Conservation (phyloP, 2,329 filamentous ascomycete genomes). For the Helotiales sp. region DNA sequence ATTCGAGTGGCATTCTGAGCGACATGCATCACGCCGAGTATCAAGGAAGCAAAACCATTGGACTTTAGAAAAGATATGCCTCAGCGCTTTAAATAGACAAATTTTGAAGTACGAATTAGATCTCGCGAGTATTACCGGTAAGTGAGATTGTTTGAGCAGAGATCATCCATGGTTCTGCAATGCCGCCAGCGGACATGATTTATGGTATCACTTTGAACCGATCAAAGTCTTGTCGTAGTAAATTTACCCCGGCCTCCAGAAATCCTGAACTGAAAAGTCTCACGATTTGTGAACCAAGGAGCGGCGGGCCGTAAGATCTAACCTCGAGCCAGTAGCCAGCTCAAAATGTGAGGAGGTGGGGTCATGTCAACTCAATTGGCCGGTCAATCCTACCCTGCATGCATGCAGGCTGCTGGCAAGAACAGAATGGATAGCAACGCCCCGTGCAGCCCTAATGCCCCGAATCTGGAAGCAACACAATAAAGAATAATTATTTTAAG, state of each 20-base stretch:
- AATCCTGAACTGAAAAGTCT: neutral
- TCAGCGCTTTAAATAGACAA: neutral
- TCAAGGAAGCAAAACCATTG: neutral
- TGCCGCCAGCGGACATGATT: neutral
- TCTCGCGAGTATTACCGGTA: neutral
- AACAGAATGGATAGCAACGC: too few species aligned
- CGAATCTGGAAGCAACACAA: too few species aligned
- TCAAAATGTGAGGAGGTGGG: neutral
- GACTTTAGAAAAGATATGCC: neutral
- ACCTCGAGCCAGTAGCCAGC: neutral
- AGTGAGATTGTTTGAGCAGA: neutral
- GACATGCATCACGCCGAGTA: conserved; percentile 3
- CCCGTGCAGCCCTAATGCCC: too few species aligned
- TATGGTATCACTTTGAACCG: neutral
- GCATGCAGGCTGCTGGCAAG: too few species aligned
- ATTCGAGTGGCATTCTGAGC: neutral
- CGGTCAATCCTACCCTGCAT: too few species aligned
- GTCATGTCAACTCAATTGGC: neutral
- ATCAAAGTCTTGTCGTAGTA: neutral
- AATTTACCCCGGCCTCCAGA: neutral
- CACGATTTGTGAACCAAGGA: neutral
- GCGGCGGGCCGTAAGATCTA: neutral
- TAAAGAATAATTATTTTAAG: too few species aligned
- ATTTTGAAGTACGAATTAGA: neutral
- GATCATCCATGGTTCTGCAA: neutral